Evolutionary conservation across 371 early-diverging fungal species (phyloP), one percentile per base, ranked within the genome.

Genomic region (Circinella minor): DNA sequence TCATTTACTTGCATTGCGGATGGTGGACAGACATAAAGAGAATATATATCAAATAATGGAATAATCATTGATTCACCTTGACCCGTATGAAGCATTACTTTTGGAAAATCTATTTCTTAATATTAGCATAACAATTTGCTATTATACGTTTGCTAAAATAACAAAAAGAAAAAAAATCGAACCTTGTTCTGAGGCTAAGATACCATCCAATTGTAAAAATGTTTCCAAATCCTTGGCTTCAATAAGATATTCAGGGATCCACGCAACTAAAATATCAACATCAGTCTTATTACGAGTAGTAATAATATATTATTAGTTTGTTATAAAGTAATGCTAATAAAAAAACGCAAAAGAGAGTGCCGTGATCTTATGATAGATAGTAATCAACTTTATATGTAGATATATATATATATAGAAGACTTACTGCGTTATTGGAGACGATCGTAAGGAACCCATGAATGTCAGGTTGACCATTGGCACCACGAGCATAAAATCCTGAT

Each of bases 221-320:
- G 55, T 51, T 3, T 60, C 47, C 36, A 76, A 63, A 48, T 84
- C 84, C 20, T 67, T 43, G 3, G 76, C 65, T 3, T 77, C 77
- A 14, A 83, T 69, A 9, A 79, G 64, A 46, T 83, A 69, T 70
- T 83, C 78, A 1, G 83, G 83, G 15, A 81, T 77, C 83, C 83
- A 83, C 17, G 76, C 76, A 20, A 80, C 46, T 4, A 61, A 36
- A 38, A 74, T 70, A 46, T 69, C 62, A 13, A 67, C 66, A 36
- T 69, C 62, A 5, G 59, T 57, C 69, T 43, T 69, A 39, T 49
- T 14, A 63, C 18, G 8, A 27, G 13, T 51, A 43, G 3, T 43
- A 11, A 43, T 43, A 11, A 43, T 54, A 15, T 27, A 27, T 2
- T 27, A 54, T 54, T 6, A 54, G 15, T 54, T 4, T 15, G 15